Conservation (phyloP, 768 basidiomycete genomes). For the Agaricus sinodeliciosus region DNA sequence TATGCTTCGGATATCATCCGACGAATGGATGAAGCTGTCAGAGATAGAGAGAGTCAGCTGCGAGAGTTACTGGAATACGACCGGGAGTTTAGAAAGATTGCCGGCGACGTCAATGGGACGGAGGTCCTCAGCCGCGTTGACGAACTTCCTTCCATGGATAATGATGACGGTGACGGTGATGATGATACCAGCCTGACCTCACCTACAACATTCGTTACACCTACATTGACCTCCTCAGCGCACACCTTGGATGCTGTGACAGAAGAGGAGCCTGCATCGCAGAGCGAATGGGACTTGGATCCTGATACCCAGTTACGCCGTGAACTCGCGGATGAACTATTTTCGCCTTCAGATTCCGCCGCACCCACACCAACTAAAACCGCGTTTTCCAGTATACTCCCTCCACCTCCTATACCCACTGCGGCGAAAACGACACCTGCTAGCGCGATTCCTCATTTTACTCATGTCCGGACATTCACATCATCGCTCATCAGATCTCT, state of each 20-base stretch:
- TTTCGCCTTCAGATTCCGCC: conserved; percentile 4
- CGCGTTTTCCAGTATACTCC: conserved; percentile 38
- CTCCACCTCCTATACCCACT: conserved; percentile 41
- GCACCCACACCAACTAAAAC: conserved; percentile 44
- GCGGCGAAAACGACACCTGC: conserved; percentile 39
- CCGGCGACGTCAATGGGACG: conserved; percentile 68
- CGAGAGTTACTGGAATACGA: conserved; percentile 74
- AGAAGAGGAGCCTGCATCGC: conserved; percentile 4
- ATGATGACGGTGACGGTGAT: conserved; percentile 43
- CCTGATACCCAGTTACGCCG: conserved; percentile 8
- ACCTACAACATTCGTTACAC: conserved; percentile 18
- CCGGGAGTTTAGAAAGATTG: conserved; percentile 72
- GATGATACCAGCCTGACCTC: conserved; percentile 31
- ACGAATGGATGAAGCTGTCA: conserved; percentile 64
- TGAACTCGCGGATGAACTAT: conserved; percentile 1
- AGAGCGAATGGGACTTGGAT: conserved; percentile 9
- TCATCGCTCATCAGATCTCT: conserved; percentile 70
- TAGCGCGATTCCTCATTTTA: conserved; percentile 56
- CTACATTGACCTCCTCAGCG: not conserved
- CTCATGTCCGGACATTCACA: conserved; percentile 68
- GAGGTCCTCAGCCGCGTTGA: conserved; percentile 70
- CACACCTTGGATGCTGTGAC: not conserved
- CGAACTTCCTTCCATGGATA: conserved; percentile 34
- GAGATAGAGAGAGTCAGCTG: conserved; percentile 76
- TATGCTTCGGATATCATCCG: conserved; percentile 75